Evolutionary conservation across 202 grass and related monocot species (phyloP).

Genomic region (Bolboschoenoplectus hybrid): DNA sequence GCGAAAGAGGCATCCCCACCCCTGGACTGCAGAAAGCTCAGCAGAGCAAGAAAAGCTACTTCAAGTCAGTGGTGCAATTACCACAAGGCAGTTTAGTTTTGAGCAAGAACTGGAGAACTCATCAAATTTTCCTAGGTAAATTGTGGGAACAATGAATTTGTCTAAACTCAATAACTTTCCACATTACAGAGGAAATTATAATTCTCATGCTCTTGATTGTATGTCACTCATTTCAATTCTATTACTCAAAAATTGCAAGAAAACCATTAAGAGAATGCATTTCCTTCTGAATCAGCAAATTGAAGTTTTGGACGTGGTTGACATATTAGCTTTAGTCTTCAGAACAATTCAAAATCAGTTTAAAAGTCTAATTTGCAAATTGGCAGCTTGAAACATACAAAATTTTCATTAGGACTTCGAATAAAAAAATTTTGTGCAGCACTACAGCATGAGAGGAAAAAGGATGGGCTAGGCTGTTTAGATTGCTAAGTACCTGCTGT

Average conservation of each 20-base stretch:
- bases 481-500: background rate
- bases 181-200: background rate
- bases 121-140: conserved; percentile 42
- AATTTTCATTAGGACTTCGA: background rate
- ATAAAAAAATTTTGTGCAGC: background rate
- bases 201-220: background rate
- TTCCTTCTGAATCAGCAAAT: background rate
- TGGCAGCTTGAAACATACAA: background rate
- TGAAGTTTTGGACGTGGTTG: background rate
- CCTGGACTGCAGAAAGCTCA: conserved; percentile 7
- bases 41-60: background rate
- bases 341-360: conserved; percentile 18
- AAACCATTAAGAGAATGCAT: background rate
- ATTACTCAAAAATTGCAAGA: background rate
- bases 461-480: background rate
- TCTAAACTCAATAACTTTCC: background rate
- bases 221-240: background rate
- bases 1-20: background rate
- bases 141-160: background rate
- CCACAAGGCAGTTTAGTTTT: conserved; percentile 50
- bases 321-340: background rate
- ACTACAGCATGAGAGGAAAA: background rate
- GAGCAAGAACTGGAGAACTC: conserved; percentile 48
- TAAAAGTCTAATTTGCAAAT: background rate
- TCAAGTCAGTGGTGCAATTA: background rate